Conservation (phyloP, 1,284 basidiomycete genomes). For the Malassezia brasiliensis region DNA sequence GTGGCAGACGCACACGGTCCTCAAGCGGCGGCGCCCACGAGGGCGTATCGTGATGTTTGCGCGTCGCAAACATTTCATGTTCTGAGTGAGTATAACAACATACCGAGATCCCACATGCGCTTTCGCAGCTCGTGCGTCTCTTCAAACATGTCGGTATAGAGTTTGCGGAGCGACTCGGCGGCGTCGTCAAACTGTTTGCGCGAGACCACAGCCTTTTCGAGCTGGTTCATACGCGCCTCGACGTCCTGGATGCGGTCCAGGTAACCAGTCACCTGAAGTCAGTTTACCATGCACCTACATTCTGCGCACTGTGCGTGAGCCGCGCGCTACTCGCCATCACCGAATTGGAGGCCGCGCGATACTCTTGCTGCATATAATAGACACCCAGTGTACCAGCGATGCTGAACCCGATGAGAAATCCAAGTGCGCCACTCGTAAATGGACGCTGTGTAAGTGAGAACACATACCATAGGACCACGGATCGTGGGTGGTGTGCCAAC, state of each 20-base stretch:
- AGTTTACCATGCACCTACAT: slow-evolving; percentile 3
- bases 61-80: slow-evolving; percentile 15
- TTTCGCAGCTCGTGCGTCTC: slow-evolving; percentile 12
- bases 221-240: neutral
- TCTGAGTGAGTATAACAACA: slow-evolving; percentile 6
- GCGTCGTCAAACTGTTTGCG: slow-evolving; percentile 1
- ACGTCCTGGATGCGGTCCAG: slow-evolving; percentile 8
- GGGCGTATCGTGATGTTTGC: neutral
- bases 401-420: slow-evolving; percentile 10
- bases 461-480: slow-evolving; percentile 9
- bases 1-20: slow-evolving; percentile 1
- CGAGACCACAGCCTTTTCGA: slow-evolving; percentile 1
- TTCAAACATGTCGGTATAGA: slow-evolving; percentile 16
- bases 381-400: slow-evolving; percentile 1
- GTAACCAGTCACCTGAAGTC: slow-evolving; percentile 12
- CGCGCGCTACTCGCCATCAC: slow-evolving; percentile 13
- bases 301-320: slow-evolving; percentile 3
- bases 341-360: neutral
- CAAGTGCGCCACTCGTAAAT: slow-evolving; percentile 8
- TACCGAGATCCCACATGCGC: slow-evolving; percentile 17
- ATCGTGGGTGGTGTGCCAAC: slow-evolving; percentile 2
- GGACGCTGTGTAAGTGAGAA: slow-evolving; percentile 12
- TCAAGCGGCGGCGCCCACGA: slow-evolving; percentile 2
- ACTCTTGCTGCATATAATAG: slow-evolving; percentile 12
- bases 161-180: slow-evolving; percentile 5